phyloP scores from a whole-genome alignment of 1,139 yeast species.

The Yamadazyma conglobata region DNA sequence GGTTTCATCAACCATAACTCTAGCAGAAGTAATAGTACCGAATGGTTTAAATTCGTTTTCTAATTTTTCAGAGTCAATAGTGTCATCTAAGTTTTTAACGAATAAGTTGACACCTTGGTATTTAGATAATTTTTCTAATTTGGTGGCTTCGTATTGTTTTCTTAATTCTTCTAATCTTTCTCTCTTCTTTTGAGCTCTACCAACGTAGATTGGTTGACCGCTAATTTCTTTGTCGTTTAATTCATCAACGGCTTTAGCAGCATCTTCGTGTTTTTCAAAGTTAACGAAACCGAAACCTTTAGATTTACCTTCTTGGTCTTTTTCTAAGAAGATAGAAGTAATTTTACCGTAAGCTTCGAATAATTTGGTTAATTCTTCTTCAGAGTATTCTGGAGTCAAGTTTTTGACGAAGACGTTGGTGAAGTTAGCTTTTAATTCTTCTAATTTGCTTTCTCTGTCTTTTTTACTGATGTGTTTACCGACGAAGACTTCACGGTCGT shows the following conservation, averaged over 20 bases:
- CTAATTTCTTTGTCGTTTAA: slow-evolving; percentile 83
- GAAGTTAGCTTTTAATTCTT: slow-evolving; percentile 88
- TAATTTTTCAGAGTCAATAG: slow-evolving; percentile 86
- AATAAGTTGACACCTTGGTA: slow-evolving; percentile 98
- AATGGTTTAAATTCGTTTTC: slow-evolving; percentile 90
- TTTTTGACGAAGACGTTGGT: slow-evolving; percentile 95
- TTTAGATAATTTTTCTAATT: slow-evolving; percentile 89
- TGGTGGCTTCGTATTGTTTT: slow-evolving; percentile 90
- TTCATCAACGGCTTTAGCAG: slow-evolving; percentile 87
- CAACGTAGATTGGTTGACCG: slow-evolving; percentile 88
- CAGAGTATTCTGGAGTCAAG: slow-evolving; percentile 68
- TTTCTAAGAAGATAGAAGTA: slow-evolving; percentile 81
- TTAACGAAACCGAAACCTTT: slow-evolving; percentile 96
- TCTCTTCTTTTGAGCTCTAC: slow-evolving; percentile 98
- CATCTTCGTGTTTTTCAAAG: slow-evolving; percentile 83
- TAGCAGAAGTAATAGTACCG: slow-evolving; percentile 94
- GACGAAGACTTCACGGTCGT: slow-evolving; percentile 94
- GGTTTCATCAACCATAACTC: slow-evolving; percentile 91
- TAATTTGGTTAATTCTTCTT: slow-evolving; percentile 69
- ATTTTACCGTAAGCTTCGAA: slow-evolving; percentile 75
- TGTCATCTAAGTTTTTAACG: slow-evolving; percentile 93
- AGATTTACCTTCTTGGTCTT: slow-evolving; percentile 84
- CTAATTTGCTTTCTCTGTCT: slow-evolving; percentile 94
- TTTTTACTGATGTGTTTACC: slow-evolving; percentile 91
- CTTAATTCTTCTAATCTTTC: slow-evolving; percentile 97